Percentiles rank a stretch among this genome's conserved stretches.
Evolutionary conservation across 129 eudicot genomes (phyloP).

Genomic region (Escallonia herrerae): DNA sequence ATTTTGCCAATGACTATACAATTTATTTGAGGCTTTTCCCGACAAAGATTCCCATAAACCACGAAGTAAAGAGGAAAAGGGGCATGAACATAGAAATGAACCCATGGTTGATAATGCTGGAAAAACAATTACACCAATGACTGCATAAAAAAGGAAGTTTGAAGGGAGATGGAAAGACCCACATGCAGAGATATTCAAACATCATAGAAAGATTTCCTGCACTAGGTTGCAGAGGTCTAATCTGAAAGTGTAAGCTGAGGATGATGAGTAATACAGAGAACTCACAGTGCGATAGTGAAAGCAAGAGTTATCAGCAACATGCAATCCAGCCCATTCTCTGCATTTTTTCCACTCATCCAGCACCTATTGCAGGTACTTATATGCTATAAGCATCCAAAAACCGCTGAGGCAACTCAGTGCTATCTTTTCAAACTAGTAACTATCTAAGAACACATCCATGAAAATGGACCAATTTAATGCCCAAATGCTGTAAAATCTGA

Average conservation of each 20-base stretch:
- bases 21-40: too few species aligned
- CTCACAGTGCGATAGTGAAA: constrained; percentile 85
- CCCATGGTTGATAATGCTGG: too few species aligned
- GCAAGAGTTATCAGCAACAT: constrained; percentile 91
- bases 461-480: background rate
- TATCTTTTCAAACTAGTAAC: too few species aligned
- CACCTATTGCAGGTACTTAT: constrained; percentile 27
- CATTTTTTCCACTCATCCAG: constrained; percentile 42
- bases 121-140: too few species aligned
- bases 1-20: too few species aligned
- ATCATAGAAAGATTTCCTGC: background rate
- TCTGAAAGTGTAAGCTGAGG: background rate
- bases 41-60: background rate
- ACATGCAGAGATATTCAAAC: background rate
- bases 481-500: constrained; percentile 19
- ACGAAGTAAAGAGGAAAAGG: background rate
- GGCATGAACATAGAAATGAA: background rate
- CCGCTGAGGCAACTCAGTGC: background rate
- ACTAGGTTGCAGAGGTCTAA: background rate
- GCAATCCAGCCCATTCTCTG: constrained; percentile 82
- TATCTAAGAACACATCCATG: too few species aligned
- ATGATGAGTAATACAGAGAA: background rate
- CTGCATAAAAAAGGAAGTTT: too few species aligned
- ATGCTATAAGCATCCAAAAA: constrained; percentile 12
- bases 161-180: too few species aligned